These are phyloP conservation scores for Noccaea bulbosa DNA, from an alignment of 345 rosid species.

Conservation along the genomic window DNA sequence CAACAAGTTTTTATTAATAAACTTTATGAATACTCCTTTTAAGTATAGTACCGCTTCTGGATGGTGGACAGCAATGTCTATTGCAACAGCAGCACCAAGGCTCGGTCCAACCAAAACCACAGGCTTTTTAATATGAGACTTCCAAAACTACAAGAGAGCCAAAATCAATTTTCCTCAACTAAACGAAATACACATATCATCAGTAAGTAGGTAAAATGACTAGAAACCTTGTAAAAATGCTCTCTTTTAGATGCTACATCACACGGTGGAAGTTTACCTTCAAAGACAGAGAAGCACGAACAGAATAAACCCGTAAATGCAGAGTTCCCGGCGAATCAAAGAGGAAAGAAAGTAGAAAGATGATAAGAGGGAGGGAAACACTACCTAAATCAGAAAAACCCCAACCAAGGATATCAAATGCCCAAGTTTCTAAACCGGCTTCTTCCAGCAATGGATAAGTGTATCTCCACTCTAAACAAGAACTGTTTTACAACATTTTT, in stretches of 20 bases:
- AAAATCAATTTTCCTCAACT: conserved; percentile 5
- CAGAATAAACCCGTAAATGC: background rate
- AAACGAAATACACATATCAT: background rate
- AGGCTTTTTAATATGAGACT: conserved; percentile 74
- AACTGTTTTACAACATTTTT: conserved; percentile 55
- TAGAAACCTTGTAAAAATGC: conserved; percentile 76
- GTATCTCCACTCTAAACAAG: conserved; percentile 98
- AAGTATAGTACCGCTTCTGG: conserved; percentile 75
- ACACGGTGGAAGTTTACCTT: conserved; percentile 67
- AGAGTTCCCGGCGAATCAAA: too few relatives aligned
- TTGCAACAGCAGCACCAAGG: conserved; percentile 94
- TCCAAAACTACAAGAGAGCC: conserved; percentile 66
- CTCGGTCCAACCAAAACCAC: conserved; percentile 90
- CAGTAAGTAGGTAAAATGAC: background rate
- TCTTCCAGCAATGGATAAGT: conserved; percentile 85
- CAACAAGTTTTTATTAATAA: conserved; percentile 14
- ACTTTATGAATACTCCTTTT: conserved; percentile 15
- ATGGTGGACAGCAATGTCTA: conserved; percentile 77
- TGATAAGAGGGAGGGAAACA: conserved; percentile 30
- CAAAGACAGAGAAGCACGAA: conserved; percentile 19
- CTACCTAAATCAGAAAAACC: conserved; percentile 93
- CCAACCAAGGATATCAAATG: conserved; percentile 93
- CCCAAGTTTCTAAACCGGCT: conserved; percentile 90
- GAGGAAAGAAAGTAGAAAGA: conserved; percentile 2
- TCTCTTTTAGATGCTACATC: conserved; percentile 71